These are phyloP conservation scores for Bryopsis sp. DNA, from an alignment of 139 green algal genomes.

Conservation along the genomic window DNA sequence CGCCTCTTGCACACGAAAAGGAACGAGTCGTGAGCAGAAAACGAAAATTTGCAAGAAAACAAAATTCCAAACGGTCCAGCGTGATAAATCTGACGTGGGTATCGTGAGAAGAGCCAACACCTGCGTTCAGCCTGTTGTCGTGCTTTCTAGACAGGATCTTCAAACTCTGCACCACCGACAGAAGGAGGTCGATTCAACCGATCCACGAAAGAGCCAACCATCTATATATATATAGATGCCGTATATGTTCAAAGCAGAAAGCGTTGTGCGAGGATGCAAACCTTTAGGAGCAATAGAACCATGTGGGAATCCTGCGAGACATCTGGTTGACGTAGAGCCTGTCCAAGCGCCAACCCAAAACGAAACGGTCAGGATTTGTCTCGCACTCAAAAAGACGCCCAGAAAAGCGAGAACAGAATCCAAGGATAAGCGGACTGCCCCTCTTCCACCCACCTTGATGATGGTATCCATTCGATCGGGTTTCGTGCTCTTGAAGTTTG, in stretches of 20 bases:
- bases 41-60: too few relatives aligned
- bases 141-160: constrained; percentile 1
- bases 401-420: not conserved
- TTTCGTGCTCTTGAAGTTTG: not conserved
- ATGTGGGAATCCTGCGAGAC: not conserved
- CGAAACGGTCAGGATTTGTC: not conserved
- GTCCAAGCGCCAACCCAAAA: not conserved
- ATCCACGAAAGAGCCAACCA: not conserved
- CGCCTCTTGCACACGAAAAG: too few relatives aligned
- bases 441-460: not conserved
- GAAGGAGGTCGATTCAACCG: not conserved
- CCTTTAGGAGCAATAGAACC: not conserved
- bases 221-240: not conserved
- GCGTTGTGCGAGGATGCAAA: not conserved
- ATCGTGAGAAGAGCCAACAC: too few relatives aligned
- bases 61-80: too few relatives aligned
- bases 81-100: too few relatives aligned
- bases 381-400: not conserved
- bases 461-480: not conserved
- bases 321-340: not conserved
- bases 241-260: not conserved
- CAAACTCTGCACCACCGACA: not conserved
- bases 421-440: not conserved
- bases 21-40: too few relatives aligned
- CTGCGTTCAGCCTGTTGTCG: not conserved